These are phyloP conservation scores for Aureobasidium subglaciale DNA, from an alignment of 2,329 filamentous ascomycete species.

Conservation along the genomic window DNA sequence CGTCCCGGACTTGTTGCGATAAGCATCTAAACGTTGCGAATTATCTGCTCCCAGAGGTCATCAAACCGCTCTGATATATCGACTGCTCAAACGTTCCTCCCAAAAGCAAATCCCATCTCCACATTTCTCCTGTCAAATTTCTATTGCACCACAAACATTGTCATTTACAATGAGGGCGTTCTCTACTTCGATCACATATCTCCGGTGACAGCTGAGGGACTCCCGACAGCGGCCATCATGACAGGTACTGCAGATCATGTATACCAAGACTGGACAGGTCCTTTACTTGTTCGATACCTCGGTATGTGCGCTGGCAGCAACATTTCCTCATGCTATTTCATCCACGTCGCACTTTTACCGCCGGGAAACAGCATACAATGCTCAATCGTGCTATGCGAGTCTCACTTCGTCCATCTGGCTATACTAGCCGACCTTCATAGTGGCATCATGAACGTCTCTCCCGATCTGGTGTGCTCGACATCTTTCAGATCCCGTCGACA, in stretches of 20 bases:
- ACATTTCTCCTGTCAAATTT: not conserved
- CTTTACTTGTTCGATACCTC: not conserved
- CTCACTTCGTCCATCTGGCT: not conserved
- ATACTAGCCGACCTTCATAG: not conserved
- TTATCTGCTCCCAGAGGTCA: not conserved
- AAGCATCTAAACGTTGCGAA: not conserved
- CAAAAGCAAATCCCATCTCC: no score
- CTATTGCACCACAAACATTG: no score
- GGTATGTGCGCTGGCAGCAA: not conserved
- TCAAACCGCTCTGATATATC: not conserved
- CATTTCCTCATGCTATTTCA: not conserved
- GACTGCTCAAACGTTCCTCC: not conserved
- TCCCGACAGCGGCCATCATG: not conserved
- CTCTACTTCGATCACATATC: not conserved
- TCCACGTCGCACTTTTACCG: no score
- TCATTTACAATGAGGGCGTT: not conserved
- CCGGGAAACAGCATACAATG: no score
- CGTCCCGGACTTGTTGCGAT: constrained; percentile 2
- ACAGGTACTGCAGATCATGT: constrained; percentile 4
- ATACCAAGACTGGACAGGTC: not conserved
- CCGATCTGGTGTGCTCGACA: no score
- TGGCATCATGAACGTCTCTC: no score
- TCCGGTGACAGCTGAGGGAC: not conserved
- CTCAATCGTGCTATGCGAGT: no score
- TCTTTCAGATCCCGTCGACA: no score